phyloP scores from a whole-genome alignment of 257 asterid genomes.

The Nicotiana tabacum region DNA sequence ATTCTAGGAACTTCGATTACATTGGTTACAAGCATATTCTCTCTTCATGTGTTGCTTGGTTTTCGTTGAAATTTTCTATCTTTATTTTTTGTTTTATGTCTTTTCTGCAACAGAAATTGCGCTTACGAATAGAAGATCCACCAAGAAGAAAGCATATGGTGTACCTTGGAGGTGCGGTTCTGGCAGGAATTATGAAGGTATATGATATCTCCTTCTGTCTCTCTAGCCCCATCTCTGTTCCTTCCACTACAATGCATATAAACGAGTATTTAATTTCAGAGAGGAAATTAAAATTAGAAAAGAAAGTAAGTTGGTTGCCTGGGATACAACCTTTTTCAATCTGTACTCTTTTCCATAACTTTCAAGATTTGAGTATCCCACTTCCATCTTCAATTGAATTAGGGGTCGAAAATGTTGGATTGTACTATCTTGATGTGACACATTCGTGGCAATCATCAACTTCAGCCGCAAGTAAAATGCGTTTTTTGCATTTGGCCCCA shows the following conservation, averaged over 20 bases:
- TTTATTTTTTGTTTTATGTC: background rate
- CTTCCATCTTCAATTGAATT: background rate
- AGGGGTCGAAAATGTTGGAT: background rate
- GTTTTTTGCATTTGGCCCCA: background rate
- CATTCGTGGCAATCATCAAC: background rate
- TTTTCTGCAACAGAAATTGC: constrained; percentile 58
- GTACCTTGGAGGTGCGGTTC: constrained; percentile 96
- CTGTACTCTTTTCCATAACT: background rate
- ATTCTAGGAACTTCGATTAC: background rate
- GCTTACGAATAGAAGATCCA: constrained; percentile 93
- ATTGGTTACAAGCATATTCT: background rate
- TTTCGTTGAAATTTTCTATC: background rate
- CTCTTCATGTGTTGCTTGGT: background rate
- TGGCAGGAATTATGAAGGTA: constrained; percentile 99
- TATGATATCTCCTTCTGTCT: constrained; percentile 13
- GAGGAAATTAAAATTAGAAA: background rate
- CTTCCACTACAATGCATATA: background rate
- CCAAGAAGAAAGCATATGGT: constrained; percentile 99
- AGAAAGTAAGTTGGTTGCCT: background rate
- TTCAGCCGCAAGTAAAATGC: background rate
- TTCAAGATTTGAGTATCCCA: background rate
- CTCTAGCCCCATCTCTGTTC: constrained; percentile 9
- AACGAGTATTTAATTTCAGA: background rate
- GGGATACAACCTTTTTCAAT: background rate
- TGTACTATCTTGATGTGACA: background rate